A percentile compares a stretch with the other conserved stretches of the same genome.
Conservation (phyloP, 805 yeast species). For the Metschnikowia continentalis region DNA sequence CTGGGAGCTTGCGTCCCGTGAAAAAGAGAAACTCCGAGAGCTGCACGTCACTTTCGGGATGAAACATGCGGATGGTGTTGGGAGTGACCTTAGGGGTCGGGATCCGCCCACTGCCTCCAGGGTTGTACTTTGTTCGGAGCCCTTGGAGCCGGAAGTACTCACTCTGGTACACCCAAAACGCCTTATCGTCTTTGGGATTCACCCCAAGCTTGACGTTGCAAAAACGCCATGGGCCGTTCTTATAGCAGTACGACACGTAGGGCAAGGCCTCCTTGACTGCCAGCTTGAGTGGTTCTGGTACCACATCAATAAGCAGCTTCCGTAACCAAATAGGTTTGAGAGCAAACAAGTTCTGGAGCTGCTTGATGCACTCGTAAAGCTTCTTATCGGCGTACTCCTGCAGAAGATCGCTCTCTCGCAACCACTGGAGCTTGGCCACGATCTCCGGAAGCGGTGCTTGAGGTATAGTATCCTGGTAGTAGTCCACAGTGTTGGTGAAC, state of each 20-base stretch:
- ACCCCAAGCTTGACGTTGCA: slow-evolving; percentile 74
- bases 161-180: slow-evolving; percentile 68
- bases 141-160: slow-evolving; percentile 69
- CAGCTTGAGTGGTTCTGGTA: slow-evolving; percentile 43
- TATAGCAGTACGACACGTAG: slow-evolving; percentile 72
- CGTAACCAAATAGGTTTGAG: slow-evolving; percentile 84
- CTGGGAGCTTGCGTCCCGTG: slow-evolving; percentile 67
- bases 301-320: slow-evolving; percentile 57
- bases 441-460: slow-evolving; percentile 47
- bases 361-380: slow-evolving; percentile 41
- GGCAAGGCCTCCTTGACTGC: slow-evolving; percentile 75
- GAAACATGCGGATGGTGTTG: slow-evolving; percentile 18
- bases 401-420: slow-evolving; percentile 29
- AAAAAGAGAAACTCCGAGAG: slow-evolving; percentile 48
- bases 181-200: slow-evolving; percentile 59
- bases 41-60: slow-evolving; percentile 16
- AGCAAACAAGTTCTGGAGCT: slow-evolving; percentile 50
- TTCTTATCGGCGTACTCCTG: slow-evolving; percentile 30
- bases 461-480: slow-evolving; percentile 46
- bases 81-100: slow-evolving; percentile 22
- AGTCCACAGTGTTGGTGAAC: slow-evolving; percentile 50
- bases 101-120: neutral
- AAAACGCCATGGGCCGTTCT: slow-evolving; percentile 94
- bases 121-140: slow-evolving; percentile 15
- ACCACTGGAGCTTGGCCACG: slow-evolving; percentile 29